Base-by-base conservation (phyloP, 805 yeast genomes). In the Starmerella tilneyi region DNA sequence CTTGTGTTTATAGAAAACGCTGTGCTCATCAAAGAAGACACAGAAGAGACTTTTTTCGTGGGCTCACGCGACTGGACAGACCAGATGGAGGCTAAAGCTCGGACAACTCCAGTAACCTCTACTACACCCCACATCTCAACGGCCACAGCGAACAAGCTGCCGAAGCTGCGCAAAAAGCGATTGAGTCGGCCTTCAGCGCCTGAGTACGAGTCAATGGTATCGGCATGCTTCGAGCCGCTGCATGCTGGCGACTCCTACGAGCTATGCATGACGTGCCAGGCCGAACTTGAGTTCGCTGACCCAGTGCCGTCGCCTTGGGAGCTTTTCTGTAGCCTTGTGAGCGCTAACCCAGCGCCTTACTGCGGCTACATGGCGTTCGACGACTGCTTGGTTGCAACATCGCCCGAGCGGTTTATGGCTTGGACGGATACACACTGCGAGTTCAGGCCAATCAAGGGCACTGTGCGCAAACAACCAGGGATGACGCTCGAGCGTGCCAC, bases 401-500 rank as follows among this genome's bases (percentile, higher is more conserved):
- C 97, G 0, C 99, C 99, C 0, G 99, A 92, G 61, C 69, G 98
- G 51, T 94, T 92, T 57, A 59, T 94, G 42, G 73, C 79, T 2
- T 94, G 97, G 96, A 71, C 71, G 44, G 61, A 69, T 19, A 46
- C 49, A 1, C 53, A 51, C 19, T 81, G 92, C 47, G 94, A 92
- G 62, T 70, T 92, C 58, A 70, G 97, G 44, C 99, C 99, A 1
- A 92, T 92, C 46, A 92, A 92, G 61, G 99, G 99, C 4, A 92
- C 99, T 0, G 95, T 92, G 2, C 76, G 71, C 54, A 85, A 84
- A 54, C 64, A 74, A 0, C 65, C 70, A 0, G 72, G 64, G 0
- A 70, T 81, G 66, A 69, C 74, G 6, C 55, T 68, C 9, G 79
- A 69, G 27, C 65, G 65, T 27, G 97, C 96, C 0, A 67, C 76